A percentile compares a stretch with the other conserved stretches of the same genome.
phyloP scores from a whole-genome alignment of 2,329 filamentous ascomycete species.

The Domatiomyces globalis region DNA sequence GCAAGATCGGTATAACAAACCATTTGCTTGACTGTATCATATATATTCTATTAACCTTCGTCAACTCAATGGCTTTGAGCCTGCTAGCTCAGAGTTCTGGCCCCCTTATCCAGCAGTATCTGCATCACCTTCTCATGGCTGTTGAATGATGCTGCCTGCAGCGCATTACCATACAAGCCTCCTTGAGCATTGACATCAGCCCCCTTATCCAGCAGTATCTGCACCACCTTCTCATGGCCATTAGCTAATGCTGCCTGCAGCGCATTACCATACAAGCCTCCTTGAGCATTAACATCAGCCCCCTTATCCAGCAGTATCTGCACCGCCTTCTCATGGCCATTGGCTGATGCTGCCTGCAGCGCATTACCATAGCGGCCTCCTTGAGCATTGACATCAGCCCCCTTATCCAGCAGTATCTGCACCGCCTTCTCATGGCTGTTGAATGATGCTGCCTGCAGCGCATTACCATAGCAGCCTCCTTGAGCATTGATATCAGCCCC shows the following conservation, averaged over 20 bases:
- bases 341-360: constrained; percentile 2
- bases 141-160: no score
- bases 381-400: constrained; percentile 2
- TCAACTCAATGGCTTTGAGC: no score
- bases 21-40: no score
- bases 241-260: constrained; percentile 1
- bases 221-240: constrained; percentile 4
- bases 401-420: constrained; percentile 1
- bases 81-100: no score
- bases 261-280: constrained; percentile 1
- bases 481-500: constrained; percentile 2
- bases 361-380: constrained; percentile 3
- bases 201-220: constrained; percentile 2
- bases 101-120: no score
- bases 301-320: constrained; percentile 2
- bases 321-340: not conserved
- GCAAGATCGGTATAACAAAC: no score
- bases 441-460: constrained; percentile 3
- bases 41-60: no score
- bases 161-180: no score
- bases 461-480: constrained; percentile 1
- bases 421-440: constrained; percentile 2
- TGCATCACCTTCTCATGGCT: no score
- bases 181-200: no score
- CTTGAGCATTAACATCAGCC: constrained; percentile 3